These are phyloP conservation scores for Tolypocladium capitatum DNA, from an alignment of 2,329 filamentous ascomycete species.

Conservation along the genomic window DNA sequence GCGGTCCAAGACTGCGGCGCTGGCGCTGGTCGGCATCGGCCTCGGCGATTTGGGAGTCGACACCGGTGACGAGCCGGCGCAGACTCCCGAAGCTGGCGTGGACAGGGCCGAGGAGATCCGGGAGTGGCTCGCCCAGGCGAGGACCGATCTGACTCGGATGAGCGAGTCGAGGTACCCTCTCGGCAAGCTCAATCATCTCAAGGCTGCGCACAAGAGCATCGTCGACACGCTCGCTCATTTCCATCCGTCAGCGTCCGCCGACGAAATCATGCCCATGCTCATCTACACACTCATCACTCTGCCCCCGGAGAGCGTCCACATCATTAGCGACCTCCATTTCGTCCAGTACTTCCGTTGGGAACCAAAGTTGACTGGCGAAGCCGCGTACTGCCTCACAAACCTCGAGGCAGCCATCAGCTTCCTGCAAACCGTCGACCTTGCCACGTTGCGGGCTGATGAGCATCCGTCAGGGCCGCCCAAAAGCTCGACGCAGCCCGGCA, in stretches of 20 bases:
- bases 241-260: conserved; percentile 73
- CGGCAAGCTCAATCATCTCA: conserved; percentile 81
- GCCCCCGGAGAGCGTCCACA: conserved; percentile 70
- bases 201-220: conserved; percentile 81
- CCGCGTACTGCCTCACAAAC: conserved; percentile 92
- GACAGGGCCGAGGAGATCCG: conserved; percentile 56
- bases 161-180: conserved; percentile 75
- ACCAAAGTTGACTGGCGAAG: conserved; percentile 79
- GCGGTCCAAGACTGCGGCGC: conserved; percentile 80
- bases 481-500: conserved; percentile 31
- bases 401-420: conserved; percentile 92
- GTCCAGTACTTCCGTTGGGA: conserved; percentile 84
- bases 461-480: conserved; percentile 54
- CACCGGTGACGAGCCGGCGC: conserved; percentile 42
- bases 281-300: conserved; percentile 94
- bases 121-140: conserved; percentile 57
- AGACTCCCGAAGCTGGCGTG: conserved; percentile 42
- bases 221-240: conserved; percentile 68
- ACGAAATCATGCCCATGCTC: conserved; percentile 91
- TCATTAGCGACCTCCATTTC: conserved; percentile 90
- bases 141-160: conserved; percentile 63
- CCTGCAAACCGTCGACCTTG: conserved; percentile 85
- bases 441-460: conserved; percentile 74
- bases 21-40: conserved; percentile 84
- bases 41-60: conserved; percentile 74